Evolutionary conservation across 2,329 filamentous ascomycete species (phyloP), one percentile per base, ranked within the genome.

Genomic region (Trichophyton schoenleinii): DNA sequence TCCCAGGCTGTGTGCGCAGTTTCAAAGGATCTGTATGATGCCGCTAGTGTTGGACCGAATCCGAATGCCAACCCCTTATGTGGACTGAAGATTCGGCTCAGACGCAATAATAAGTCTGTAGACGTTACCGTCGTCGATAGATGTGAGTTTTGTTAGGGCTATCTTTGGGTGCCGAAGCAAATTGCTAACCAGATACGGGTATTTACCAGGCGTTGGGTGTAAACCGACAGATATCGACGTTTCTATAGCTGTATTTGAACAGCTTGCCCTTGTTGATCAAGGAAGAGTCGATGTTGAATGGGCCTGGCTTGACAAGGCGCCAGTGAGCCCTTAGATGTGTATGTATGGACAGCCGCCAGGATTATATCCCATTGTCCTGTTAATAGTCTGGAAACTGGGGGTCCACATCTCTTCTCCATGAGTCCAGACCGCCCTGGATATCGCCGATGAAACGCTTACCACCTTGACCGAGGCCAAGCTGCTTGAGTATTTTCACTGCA

Each of bases 91-190:
- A 81, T 94, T n/a, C 77, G 85, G 28, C 80, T 88, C 31, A 77
- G 73, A 55, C 75, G 84, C 62, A 75, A 75, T n/a, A 78, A 76
- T 2, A 77, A 74, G 57, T 84, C 79, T 46, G 78, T 84, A 11
- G 82, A 85, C 65, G 78, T 88, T 28, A 84, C 74, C 20, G 83
- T 90, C 5, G 85, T 89, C 4, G 87, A 90, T 72, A 78, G 86
- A 59, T 90, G 87, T 71, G 69, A 58, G 68, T 63, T 36, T 58
- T 38, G 25, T 13, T 34, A 57, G 18, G 11, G 20, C 3, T 15
- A 41, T 41, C 18, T 9, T 20, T 15, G 2, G 22, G 3, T 6
- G 13, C 5, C 11, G 1, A 13, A 5, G 49, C 22, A 53, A 34
- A 31, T 53, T 59, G 58, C 62, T 68, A 57, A 69, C 52, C 41